Evolutionary conservation across 2,329 filamentous ascomycete genomes (phyloP).

Genomic region (Elsinoe necatrix): DNA sequence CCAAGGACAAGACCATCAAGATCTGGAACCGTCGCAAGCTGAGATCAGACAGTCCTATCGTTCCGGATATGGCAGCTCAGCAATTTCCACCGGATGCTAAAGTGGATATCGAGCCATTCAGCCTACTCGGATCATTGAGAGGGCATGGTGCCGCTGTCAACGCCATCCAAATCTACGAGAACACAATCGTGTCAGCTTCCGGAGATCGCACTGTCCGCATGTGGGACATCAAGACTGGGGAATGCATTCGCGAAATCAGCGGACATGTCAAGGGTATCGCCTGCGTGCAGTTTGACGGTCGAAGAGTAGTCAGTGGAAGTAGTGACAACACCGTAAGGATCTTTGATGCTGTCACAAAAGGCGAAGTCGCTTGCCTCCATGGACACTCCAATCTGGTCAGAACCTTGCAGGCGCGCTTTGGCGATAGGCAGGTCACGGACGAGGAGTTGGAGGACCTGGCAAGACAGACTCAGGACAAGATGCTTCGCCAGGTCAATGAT

Average conservation of each 20-base stretch:
- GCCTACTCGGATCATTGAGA: constrained; percentile 67
- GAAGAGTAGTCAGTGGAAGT: constrained; percentile 88
- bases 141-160: constrained; percentile 92
- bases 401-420: constrained; percentile 91
- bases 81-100: constrained; percentile 39
- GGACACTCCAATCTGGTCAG: constrained; percentile 80
- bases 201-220: constrained; percentile 90
- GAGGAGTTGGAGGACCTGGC: constrained; percentile 68
- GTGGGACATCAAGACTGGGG: constrained; percentile 79
- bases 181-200: constrained; percentile 87
- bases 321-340: constrained; percentile 95
- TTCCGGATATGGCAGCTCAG: constrained; percentile 23
- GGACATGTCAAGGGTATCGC: constrained; percentile 94
- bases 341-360: constrained; percentile 75
- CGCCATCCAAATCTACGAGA: constrained; percentile 79
- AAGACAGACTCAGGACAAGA: constrained; percentile 27
- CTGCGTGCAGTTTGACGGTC: constrained; percentile 92
- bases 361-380: constrained; percentile 79
- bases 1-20: constrained; percentile 95
- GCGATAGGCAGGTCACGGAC: constrained; percentile 72
- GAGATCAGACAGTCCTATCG: constrained; percentile 34
- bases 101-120: constrained; percentile 58
- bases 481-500: background rate
- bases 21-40: constrained; percentile 78
- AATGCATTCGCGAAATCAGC: constrained; percentile 66